Base-by-base conservation (phyloP, 2,329 filamentous ascomycete genomes). In the Monilinia vaccinii-corymbosi region DNA sequence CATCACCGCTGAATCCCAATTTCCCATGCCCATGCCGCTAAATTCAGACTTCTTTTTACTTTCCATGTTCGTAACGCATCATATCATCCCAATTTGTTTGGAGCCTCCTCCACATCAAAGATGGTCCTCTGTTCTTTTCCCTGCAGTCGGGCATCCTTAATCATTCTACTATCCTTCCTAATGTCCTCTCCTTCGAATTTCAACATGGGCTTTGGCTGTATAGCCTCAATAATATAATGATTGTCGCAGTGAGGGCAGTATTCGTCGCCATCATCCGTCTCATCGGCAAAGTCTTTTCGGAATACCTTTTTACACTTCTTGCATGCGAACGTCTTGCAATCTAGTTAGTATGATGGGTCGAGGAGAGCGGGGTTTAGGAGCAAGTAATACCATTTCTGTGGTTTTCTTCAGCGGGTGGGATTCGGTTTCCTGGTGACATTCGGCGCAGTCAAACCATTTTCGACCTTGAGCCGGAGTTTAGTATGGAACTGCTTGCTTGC, bases 241-340 rank as follows among this genome's bases (percentile, higher is more conserved):
- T 99, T 99, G 73, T 99, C 94, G 79, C 94, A 99, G 77, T 97
- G 90, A 25, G 94, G 95, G 79, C 94, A 99, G 80, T 96, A 99
- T 74, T 99, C 95, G 77, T 99, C 94, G 73, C 89, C 87, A 68
- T 99, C 94, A 68, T 99, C 94, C 69, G 96, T 97, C 73, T 96
- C 89, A 65, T 84, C 78, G 49, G 88, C 88, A 18, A 44, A 56
- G 70, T 99, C 90, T 73, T 97, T 99, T 67, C 94, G 88, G 79
- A 99, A 99, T 75, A 87, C 92, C 77, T 99, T 99, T 68, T 88
- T 92, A 85, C 94, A 99, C 78, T 99, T 99, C 71, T 99, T 99
- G 83, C 94, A 99, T 56, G 90, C 91, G 71, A 99, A 97, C 42
- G 79, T 83, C 73, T 76, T 52, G 28, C n/a, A 14, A 4, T 34